Evolutionary conservation across 108 stramenopile species (phyloP), one percentile per base, ranked within the genome.

Genomic region (Cyclostephanos invisitatus): DNA sequence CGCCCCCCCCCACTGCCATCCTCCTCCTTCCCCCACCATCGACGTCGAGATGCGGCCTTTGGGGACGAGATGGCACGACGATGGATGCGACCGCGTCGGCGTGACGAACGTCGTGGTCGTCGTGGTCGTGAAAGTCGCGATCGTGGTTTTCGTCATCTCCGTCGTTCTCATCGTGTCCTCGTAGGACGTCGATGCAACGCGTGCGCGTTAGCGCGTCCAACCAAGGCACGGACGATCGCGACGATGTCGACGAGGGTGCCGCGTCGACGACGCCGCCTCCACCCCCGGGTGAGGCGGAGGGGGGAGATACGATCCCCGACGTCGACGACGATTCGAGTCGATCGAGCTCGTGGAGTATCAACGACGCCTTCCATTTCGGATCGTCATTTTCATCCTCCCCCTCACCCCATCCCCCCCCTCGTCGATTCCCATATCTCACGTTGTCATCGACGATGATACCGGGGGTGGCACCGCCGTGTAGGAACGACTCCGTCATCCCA

Each of bases 141-240:
- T 32, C 4, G 32, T 32, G 2, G 32, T 4, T 32, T 32, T 4
- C 32, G 32, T 4, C 3, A 2, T 4, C 32, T 32, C 32, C 32
- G 32, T 32, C 32, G 3, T 69, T 47, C 40, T 50, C 65, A n/a
- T n/a, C n/a, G 22, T 72, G 83, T 20, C 81, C 76, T 0, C 38
- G 49, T 20, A 91, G 49, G 22, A 85, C 77, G 47, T 89, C 67
- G 28, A 84, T 48, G 55, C 89, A 90, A 12, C 85, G 77, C 46
- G 87, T 75, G 46, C 69, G 81, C 12, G 89, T 85, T 15, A 91
- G 68, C 15, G 59, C 68, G 73, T 94, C 93, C 50, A 94, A 60
- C 93, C 93, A 94, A 14, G 89, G 82, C 3, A 89, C 84, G 32
- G 58, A 38, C 15, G 5, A 28, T 8, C 61, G 10, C 7, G 17